Evolutionary conservation across 306 rosid species (phyloP).

Genomic region (Prunus mongolica): DNA sequence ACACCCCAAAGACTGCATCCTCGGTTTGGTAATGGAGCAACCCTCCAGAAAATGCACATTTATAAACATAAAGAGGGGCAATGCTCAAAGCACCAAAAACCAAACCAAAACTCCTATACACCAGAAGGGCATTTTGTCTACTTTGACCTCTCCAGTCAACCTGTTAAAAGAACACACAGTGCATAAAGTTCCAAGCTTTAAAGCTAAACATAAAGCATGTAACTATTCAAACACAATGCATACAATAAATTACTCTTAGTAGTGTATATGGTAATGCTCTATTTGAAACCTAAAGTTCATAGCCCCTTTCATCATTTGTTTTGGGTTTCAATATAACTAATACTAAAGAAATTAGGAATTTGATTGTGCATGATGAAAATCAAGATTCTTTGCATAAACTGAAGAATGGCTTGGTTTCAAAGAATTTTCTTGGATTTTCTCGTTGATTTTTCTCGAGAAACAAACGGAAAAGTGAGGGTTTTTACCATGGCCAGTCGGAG

Average conservation of each 20-base stretch:
- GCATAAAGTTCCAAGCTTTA: not conserved
- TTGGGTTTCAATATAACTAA: not conserved
- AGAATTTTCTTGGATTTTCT: not conserved
- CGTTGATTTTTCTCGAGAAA: not conserved
- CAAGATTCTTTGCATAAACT: not conserved
- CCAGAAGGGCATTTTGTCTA: conserved; percentile 41
- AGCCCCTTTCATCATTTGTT: not conserved
- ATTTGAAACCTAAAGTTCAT: not conserved
- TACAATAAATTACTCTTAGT: not conserved
- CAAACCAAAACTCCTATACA: conserved; percentile 69
- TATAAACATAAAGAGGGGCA: conserved; percentile 75
- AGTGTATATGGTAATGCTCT: not conserved
- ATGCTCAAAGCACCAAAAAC: conserved; percentile 65
- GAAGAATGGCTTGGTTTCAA: not conserved
- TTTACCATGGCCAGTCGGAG: conserved; percentile 24
- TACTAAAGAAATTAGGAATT: not conserved
- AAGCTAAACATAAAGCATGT: not conserved
- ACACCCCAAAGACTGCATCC: conserved; percentile 70
- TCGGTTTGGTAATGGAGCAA: conserved; percentile 48
- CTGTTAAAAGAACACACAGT: conserved; percentile 34
- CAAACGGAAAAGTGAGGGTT: conserved; percentile 16
- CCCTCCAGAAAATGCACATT: conserved; percentile 57
- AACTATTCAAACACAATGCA: not conserved
- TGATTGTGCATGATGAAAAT: not conserved
- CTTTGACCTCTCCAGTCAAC: conserved; percentile 37